These are phyloP conservation scores for Skeletonema marinoi DNA, from an alignment of 108 stramenopile genomes.

Conservation along the genomic window DNA sequence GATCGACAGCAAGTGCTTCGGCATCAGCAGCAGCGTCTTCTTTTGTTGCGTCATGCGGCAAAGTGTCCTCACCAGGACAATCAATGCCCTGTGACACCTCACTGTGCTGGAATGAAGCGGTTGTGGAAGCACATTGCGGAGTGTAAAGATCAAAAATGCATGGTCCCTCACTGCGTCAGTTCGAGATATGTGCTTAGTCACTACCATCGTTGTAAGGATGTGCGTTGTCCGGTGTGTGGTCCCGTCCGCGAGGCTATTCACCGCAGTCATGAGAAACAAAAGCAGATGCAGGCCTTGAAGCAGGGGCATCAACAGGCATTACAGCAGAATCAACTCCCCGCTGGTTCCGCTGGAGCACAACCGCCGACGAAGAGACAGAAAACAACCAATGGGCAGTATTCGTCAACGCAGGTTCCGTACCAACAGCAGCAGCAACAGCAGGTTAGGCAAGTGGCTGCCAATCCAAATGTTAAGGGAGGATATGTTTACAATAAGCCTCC, in stretches of 20 bases:
- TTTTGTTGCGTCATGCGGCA: constrained; percentile 96
- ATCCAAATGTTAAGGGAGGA: constrained; percentile 49
- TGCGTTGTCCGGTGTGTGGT: constrained; percentile 97
- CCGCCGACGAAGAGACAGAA: constrained; percentile 42
- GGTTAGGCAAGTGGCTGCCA: constrained; percentile 14
- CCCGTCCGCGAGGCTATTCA: constrained; percentile 98
- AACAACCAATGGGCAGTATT: constrained; percentile 32
- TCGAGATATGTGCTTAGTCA: constrained; percentile 98
- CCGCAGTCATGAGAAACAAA: constrained; percentile 92
- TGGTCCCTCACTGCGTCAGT: constrained; percentile 96
- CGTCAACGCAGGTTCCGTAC: constrained; percentile 18
- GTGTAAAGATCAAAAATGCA: constrained; percentile 97
- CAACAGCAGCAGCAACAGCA: constrained; percentile 11
- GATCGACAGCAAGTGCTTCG: constrained; percentile 95
- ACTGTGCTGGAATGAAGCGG: constrained; percentile 98
- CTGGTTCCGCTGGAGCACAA: constrained; percentile 15
- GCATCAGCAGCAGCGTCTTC: constrained; percentile 98
- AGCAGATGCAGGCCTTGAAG: constrained; percentile 90
- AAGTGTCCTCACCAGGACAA: constrained; percentile 97
- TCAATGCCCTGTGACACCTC: constrained; percentile 94
- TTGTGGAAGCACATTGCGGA: constrained; percentile 99
- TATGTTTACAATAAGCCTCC: constrained; percentile 46
- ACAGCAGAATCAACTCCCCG: constrained; percentile 53
- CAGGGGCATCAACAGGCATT: constrained; percentile 79
- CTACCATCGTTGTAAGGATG: constrained; percentile 98